These are phyloP conservation scores for Lycium ferocissimum DNA, from an alignment of 257 asterid species.

Conservation along the genomic window DNA sequence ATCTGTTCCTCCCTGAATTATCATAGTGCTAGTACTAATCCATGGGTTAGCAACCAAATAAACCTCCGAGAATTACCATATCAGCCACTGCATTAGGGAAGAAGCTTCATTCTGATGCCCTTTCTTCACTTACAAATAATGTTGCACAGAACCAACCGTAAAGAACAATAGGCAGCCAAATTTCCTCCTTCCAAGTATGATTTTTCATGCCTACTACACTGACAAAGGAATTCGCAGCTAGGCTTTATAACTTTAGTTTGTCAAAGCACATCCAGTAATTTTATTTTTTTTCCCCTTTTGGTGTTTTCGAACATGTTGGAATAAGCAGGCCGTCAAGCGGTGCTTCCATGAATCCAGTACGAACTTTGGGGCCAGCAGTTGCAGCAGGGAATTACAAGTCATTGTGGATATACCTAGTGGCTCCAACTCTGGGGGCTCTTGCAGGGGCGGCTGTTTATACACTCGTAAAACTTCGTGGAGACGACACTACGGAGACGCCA, in stretches of 20 bases:
- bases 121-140: neutral
- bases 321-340: constrained; percentile 76
- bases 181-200: neutral
- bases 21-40: neutral
- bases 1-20: neutral
- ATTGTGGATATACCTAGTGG: constrained; percentile 79
- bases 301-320: neutral
- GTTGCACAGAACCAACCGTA: neutral
- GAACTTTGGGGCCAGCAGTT: constrained; percentile 89
- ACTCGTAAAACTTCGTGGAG: constrained; percentile 39
- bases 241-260: neutral
- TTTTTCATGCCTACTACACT: neutral
- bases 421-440: constrained; percentile 86
- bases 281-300: neutral
- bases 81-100: neutral
- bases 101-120: neutral
- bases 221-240: neutral
- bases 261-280: neutral
- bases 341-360: constrained; percentile 89
- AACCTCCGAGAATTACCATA: neutral
- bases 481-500: constrained; percentile 31
- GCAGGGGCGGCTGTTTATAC: constrained; percentile 73
- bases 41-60: neutral
- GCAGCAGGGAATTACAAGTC: constrained; percentile 88
- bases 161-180: neutral